Percentiles rank a stretch among this genome's conserved stretches.
Evolutionary conservation across 331 rosid species (phyloP).

Genomic region (Quercus lobata): DNA sequence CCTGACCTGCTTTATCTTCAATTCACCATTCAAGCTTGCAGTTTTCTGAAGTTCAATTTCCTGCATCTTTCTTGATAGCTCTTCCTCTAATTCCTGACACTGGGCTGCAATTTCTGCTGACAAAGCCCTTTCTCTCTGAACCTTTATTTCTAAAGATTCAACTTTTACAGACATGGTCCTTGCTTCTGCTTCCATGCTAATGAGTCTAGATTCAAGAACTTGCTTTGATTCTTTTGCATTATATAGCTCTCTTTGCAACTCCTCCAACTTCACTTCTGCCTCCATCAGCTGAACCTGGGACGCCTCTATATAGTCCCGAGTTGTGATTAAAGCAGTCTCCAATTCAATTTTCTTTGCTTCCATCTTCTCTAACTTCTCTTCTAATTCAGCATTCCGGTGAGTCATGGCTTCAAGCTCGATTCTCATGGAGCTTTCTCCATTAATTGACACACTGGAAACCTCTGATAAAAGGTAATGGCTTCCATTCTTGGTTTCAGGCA

Average conservation of each 20-base stretch:
- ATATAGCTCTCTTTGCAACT: conserved; percentile 48
- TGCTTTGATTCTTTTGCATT: conserved; percentile 50
- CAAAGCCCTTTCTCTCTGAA: conserved; percentile 50
- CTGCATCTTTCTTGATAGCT: conserved; percentile 48
- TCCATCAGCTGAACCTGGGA: conserved; percentile 48
- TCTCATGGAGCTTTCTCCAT: conserved; percentile 41
- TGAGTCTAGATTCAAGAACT: conserved; percentile 45
- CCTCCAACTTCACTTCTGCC: conserved; percentile 51
- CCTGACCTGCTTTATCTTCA: conserved; percentile 80
- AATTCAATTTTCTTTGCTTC: conserved; percentile 56
- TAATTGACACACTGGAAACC: conserved; percentile 16
- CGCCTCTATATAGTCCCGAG: conserved; percentile 41
- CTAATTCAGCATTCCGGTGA: conserved; percentile 33
- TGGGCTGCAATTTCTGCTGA: conserved; percentile 42
- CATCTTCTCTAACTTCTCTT: conserved; percentile 39
- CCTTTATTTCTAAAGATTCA: conserved; percentile 47
- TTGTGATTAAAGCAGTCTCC: conserved; percentile 41
- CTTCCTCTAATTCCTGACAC: conserved; percentile 57
- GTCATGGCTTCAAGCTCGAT: conserved; percentile 45
- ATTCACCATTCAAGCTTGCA: conserved; percentile 40
- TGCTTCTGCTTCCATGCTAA: conserved; percentile 57
- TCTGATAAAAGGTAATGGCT: conserved; percentile 34
- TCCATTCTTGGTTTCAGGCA: conserved; percentile 48
- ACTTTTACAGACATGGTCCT: conserved; percentile 47
- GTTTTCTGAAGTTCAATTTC: conserved; percentile 47